Base-by-base conservation (phyloP, 2,329 filamentous ascomycete genomes). In the Paraphaeosphaeria minitans region DNA sequence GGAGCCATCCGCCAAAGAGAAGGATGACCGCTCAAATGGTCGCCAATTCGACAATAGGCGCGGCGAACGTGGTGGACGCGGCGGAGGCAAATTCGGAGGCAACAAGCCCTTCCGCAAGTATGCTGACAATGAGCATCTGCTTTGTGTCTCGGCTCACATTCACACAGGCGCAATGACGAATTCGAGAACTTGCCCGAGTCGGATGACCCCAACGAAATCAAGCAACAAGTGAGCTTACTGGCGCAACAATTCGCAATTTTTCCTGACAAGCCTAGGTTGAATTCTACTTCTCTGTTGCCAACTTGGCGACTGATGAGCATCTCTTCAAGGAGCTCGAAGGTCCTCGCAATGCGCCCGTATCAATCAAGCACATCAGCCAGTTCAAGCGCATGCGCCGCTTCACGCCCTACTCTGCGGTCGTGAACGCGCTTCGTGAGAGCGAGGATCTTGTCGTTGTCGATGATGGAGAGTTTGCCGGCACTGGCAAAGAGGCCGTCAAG, bases 361-460 rank as follows among this genome's bases (percentile, higher is more conserved):
- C 88, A 22, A 83, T 99, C 66, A 88, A 88, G 71, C 85, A 88
- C 61, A 87, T 99, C 66, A 87, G 89, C 83, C 88, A 82, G 53
- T 99, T 99, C 85, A 94, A 93, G 81, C 93, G 96, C 77, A 99
- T 99, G 96, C 89, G 88, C 66, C 90, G 89, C 70, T 99, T 98
- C 85, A 88, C 95, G 80, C 92, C 92, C 43, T 93, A 93, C 81
- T 87, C 86, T 56, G 89, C 90, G 57, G 86, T 99, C 45, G 88
- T 97, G 60, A 87, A 87, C 54, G 94, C 95, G 37, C 85, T 98
- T 53, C 90, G 89, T 77, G 86, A 90, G 22, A 95, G 91, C 80
- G 83, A 84, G 31, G 79, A 88, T 60, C 83, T 99, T 51, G 86
- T 90, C 7, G 78, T 98, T 55, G 84, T 86, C 56, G 92, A 95